Evolutionary conservation across 139 green algal species (phyloP), one percentile per base, ranked within the genome.

Genomic region (Chlamydomonas sphaeroides): DNA sequence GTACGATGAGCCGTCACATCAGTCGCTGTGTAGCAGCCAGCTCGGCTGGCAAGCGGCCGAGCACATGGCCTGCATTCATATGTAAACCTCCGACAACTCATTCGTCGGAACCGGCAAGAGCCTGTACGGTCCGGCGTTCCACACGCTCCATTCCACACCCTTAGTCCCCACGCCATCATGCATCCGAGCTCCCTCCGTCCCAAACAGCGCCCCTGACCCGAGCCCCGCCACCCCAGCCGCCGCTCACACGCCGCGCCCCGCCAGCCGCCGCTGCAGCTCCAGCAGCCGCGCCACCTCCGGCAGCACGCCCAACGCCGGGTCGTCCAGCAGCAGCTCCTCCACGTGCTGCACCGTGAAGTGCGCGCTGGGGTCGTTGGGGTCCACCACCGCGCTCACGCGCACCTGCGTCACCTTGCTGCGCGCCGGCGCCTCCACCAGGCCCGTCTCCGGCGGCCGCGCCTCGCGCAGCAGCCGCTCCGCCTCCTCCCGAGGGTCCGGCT

Each of bases 201-300:
- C n/a, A n/a, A n/a, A n/a, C n/a, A n/a, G n/a, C n/a, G n/a, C n/a
- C n/a, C n/a, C n/a, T n/a, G n/a, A n/a, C 57, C 14, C 7, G 57
- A 33, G 23, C 20, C 57, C 17, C 42, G 14, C 48, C 48, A 56
- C 15, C 15, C 17, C 48, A 56, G 48, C 21, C 56, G 11, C 56
- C 21, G 17, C 21, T 38, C 68, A 80, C 33, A 66, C 59, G n/a
- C n/a, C 74, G 38, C 56, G 39, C 1, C 74, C 74, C 18, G 48
- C 25, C 5, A 80, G 39, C 8, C 61, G 59, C n/a, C 74, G 15
- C 59, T 80, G 74, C 59, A 80, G 59, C 41, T 70, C 6, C 30
- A 80, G 41, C 41, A 80, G 61, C 15, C 74, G 74, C 39, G 74
- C 74, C 59, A 80, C 74, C 32, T 80, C 74, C n/a, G 74, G 74